Percentiles rank a stretch among this genome's conserved stretches.
phyloP scores from a whole-genome alignment of 345 rosid species.

The Heritiera fomes region DNA sequence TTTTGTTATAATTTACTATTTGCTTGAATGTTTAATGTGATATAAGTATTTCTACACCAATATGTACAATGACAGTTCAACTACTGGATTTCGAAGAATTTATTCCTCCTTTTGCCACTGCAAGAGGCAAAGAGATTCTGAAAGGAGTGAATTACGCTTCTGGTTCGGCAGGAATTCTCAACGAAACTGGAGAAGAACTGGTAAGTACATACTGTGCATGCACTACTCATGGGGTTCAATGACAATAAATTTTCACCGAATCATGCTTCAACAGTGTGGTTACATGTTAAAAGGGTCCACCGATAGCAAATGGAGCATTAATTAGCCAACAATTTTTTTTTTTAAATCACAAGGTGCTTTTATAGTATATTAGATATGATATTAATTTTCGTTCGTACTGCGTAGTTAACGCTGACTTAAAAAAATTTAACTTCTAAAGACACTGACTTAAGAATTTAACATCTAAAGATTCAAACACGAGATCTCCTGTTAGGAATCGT shows the following conservation, averaged over 20 bases:
- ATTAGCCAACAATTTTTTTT: neutral
- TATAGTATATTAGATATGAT: too few species aligned
- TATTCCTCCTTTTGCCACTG: constrained; percentile 49
- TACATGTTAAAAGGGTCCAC: too few species aligned
- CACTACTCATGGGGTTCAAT: neutral
- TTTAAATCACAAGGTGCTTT: too few species aligned
- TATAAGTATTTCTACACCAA: neutral
- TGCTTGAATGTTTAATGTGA: neutral
- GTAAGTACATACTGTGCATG: constrained; percentile 21
- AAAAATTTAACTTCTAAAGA: too few species aligned
- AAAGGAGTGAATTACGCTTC: constrained; percentile 72
- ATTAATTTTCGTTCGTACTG: too few species aligned
- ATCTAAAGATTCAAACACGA: too few species aligned
- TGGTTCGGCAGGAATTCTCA: constrained; percentile 58
- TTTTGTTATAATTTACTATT: neutral
- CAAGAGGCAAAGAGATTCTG: constrained; percentile 32
- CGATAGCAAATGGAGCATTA: too few species aligned
- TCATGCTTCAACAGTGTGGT: too few species aligned
- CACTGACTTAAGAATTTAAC: too few species aligned
- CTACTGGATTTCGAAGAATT: constrained; percentile 37
- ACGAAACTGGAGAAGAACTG: constrained; percentile 46
- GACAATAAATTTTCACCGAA: neutral
- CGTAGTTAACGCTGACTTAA: too few species aligned
- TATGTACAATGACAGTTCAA: constrained; percentile 35
- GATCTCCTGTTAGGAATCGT: too few species aligned